These are phyloP conservation scores for Pyricularia grisea DNA, from an alignment of 2,329 filamentous ascomycete genomes.

Conservation along the genomic window DNA sequence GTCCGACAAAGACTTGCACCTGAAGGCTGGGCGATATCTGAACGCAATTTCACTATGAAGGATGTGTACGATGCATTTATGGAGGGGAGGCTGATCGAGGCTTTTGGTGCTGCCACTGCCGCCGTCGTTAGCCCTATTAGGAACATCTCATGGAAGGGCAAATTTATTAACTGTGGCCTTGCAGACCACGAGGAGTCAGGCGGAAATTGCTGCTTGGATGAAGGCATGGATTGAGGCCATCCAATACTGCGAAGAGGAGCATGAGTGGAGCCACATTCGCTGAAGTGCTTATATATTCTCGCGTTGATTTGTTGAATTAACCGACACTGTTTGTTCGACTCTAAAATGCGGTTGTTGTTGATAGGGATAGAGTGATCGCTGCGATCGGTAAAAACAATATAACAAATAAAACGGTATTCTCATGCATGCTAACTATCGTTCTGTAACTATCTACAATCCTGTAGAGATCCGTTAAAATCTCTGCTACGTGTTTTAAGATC, in stretches of 20 bases:
- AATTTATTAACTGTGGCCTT: slow-evolving; percentile 74
- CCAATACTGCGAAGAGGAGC: slow-evolving; percentile 89
- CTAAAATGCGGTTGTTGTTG: no score
- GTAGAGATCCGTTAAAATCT: no score
- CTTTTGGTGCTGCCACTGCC: slow-evolving; percentile 88
- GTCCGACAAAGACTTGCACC: slow-evolving; percentile 75
- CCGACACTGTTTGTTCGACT: no score
- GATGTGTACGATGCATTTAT: slow-evolving; percentile 72
- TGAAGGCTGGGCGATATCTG: slow-evolving; percentile 82
- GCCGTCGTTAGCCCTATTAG: slow-evolving; percentile 88
- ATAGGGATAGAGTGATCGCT: no score
- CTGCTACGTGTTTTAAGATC: no score
- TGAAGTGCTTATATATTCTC: slow-evolving; percentile 10
- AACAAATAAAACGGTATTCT: no score
- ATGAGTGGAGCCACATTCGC: slow-evolving; percentile 72
- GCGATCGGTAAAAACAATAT: no score
- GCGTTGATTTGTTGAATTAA: no score
- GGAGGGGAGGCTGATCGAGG: slow-evolving; percentile 82
- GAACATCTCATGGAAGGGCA: slow-evolving; percentile 79
- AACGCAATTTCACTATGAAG: slow-evolving; percentile 87
- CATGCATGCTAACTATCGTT: no score
- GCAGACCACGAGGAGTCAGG: slow-evolving; percentile 77
- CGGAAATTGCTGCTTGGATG: slow-evolving; percentile 73
- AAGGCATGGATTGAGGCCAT: slow-evolving; percentile 95
- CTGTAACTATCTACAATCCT: no score